Conservation (phyloP, 2,329 filamentous ascomycete species). For the Botrytis medusae region DNA sequence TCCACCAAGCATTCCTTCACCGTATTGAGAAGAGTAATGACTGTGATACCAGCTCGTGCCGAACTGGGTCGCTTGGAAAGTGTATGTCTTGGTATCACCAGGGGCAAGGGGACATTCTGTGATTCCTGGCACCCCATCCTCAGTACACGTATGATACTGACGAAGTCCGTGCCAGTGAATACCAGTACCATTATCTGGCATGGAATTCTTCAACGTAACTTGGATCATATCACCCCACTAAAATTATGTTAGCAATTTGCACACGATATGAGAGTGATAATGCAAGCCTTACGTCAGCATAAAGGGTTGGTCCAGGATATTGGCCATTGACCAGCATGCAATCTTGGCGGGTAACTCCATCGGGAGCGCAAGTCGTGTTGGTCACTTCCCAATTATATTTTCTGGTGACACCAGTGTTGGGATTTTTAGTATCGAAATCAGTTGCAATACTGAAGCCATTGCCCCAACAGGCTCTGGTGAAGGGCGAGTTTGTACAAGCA, state of each 20-base stretch:
- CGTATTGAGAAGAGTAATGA: conserved; percentile 50
- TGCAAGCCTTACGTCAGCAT: conserved; percentile 27
- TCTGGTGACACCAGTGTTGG: conserved; percentile 40
- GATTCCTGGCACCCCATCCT: conserved; percentile 46
- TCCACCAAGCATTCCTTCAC: conserved; percentile 53
- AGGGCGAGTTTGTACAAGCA: conserved; percentile 37
- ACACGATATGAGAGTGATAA: no score
- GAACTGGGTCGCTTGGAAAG: conserved; percentile 26
- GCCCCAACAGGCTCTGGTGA: conserved; percentile 39
- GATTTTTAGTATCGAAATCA: conserved; percentile 36
- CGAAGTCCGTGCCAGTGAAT: conserved; percentile 51
- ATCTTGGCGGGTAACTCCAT: conserved; percentile 53
- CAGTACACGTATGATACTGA: conserved; percentile 42
- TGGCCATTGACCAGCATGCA: conserved; percentile 36
- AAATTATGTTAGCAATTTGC: neutral
- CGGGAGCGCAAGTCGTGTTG: conserved; percentile 40
- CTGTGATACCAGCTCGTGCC: conserved; percentile 50
- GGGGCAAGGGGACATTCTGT: conserved; percentile 45
- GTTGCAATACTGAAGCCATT: conserved; percentile 38
- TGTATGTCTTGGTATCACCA: conserved; percentile 44
- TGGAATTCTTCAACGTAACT: conserved; percentile 35
- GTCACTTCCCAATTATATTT: conserved; percentile 34
- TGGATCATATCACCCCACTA: conserved; percentile 37
- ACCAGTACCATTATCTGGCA: conserved; percentile 41
- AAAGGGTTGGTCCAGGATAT: conserved; percentile 38